Evolutionary conservation across 2,329 filamentous ascomycete species (phyloP).

Genomic region (Corniculantispora saksenae): DNA sequence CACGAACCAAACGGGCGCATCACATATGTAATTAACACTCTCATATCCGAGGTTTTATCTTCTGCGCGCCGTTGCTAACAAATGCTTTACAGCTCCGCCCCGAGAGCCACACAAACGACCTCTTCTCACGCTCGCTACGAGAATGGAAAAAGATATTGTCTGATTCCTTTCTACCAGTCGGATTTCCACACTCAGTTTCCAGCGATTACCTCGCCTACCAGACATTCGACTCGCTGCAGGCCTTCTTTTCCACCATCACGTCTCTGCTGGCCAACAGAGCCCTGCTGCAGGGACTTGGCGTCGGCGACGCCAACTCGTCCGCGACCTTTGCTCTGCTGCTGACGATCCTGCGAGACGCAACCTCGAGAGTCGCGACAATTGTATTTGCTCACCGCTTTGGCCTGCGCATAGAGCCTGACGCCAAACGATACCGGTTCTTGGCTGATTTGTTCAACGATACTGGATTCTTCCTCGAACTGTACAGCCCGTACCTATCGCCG

Average conservation of each 20-base stretch:
- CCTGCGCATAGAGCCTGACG: constrained; percentile 82
- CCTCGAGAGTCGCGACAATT: constrained; percentile 81
- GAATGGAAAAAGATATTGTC: constrained; percentile 46
- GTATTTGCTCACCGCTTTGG: constrained; percentile 82
- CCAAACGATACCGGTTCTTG: constrained; percentile 84
- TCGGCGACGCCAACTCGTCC: constrained; percentile 76
- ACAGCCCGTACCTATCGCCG: constrained; percentile 71
- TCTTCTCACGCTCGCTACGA: constrained; percentile 31
- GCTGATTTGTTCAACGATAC: constrained; percentile 88
- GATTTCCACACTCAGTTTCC: constrained; percentile 86
- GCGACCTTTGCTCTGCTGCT: constrained; percentile 81
- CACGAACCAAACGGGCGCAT: constrained; percentile 31
- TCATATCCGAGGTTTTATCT: no score
- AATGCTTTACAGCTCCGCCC: background rate
- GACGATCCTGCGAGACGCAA: constrained; percentile 78
- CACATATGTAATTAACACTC: constrained; percentile 27
- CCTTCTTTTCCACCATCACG: constrained; percentile 81
- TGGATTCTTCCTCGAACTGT: constrained; percentile 81
- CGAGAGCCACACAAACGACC: constrained; percentile 24
- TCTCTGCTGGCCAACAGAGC: constrained; percentile 79
- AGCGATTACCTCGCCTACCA: constrained; percentile 78
- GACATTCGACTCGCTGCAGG: constrained; percentile 74
- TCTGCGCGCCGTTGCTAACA: background rate
- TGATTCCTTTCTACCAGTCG: constrained; percentile 80
- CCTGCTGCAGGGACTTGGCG: constrained; percentile 77